Percentiles rank a stretch among this genome's conserved stretches.
Conservation (phyloP, 176 grass and related monocot genomes). For the Areca catechu region DNA sequence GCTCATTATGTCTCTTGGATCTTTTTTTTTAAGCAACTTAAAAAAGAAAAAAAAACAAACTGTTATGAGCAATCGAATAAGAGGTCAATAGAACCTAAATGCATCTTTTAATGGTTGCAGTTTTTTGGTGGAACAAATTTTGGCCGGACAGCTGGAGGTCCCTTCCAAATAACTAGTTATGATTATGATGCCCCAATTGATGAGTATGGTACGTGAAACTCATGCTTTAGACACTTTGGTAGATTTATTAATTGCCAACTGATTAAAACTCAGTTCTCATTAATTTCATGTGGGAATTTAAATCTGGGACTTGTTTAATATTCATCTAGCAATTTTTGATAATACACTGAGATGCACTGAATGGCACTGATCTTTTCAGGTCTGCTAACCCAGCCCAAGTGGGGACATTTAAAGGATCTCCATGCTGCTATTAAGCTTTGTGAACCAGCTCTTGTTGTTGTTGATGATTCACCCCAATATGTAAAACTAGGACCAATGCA, state of each 20-base stretch:
- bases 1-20: too few species aligned
- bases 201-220: slow-evolving; percentile 69
- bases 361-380: slow-evolving; percentile 32
- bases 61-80: too few species aligned
- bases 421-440: slow-evolving; percentile 86
- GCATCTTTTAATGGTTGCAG: slow-evolving; percentile 22
- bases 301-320: too few species aligned
- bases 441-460: slow-evolving; percentile 79
- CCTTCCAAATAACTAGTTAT: slow-evolving; percentile 88
- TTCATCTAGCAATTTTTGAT: too few species aligned
- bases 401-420: slow-evolving; percentile 88
- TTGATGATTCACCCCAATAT: slow-evolving; percentile 70
- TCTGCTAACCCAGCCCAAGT: slow-evolving; percentile 83
- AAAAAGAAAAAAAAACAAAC: too few species aligned
- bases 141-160: slow-evolving; percentile 86
- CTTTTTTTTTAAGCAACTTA: too few species aligned
- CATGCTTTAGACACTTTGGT: background rate
- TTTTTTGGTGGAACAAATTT: slow-evolving; percentile 98
- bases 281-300: too few species aligned
- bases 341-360: too few species aligned
- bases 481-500: slow-evolving; percentile 86
- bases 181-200: slow-evolving; percentile 94
- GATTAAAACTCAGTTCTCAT: too few species aligned
- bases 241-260: too few species aligned
- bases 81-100: too few species aligned